A percentile compares a stretch with the other conserved stretches of the same genome.
These are phyloP conservation scores for Talaromyces piceae DNA, from an alignment of 2,329 filamentous ascomycete species.

Conservation along the genomic window DNA sequence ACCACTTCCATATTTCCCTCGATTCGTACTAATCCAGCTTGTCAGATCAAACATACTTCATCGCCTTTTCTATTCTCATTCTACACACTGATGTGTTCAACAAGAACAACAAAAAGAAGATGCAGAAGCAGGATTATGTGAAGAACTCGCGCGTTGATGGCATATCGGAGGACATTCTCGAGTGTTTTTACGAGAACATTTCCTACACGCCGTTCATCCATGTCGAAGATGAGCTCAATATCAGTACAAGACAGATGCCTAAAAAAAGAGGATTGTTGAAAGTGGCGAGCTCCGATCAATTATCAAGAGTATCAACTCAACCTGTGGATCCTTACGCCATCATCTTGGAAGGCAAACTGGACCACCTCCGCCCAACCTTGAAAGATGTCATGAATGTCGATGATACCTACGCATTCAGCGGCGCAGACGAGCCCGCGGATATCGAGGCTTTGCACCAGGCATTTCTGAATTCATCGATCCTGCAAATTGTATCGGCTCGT, in stretches of 20 bases:
- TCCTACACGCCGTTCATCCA: constrained; percentile 97
- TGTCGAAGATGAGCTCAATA: constrained; percentile 80
- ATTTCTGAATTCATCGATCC: constrained; percentile 82
- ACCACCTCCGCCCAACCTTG: constrained; percentile 72
- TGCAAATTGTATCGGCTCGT: constrained; percentile 90
- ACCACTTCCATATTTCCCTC: not conserved
- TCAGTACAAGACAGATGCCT: constrained; percentile 61
- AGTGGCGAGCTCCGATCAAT: constrained; percentile 55
- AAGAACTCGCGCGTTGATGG: constrained; percentile 90
- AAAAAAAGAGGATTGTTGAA: constrained; percentile 68
- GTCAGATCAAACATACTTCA: constrained; percentile 88
- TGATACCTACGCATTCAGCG: constrained; percentile 83
- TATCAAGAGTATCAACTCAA: constrained; percentile 63
- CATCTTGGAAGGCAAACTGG: constrained; percentile 83
- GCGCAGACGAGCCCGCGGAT: constrained; percentile 67
- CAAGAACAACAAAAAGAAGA: constrained; percentile 99
- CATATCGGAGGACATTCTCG: constrained; percentile 86
- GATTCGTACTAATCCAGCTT: not conserved
- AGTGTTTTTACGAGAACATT: constrained; percentile 98
- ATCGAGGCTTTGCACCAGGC: constrained; percentile 75
- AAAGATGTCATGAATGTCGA: constrained; percentile 90
- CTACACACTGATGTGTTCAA: constrained; percentile 99
- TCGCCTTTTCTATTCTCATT: constrained; percentile 93
- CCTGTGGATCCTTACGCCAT: constrained; percentile 92
- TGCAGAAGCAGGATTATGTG: constrained; percentile 92